Percentiles rank a stretch among this genome's conserved stretches.
phyloP scores from a whole-genome alignment of 306 rosid species.

The Cucurbita argyrosperma region DNA sequence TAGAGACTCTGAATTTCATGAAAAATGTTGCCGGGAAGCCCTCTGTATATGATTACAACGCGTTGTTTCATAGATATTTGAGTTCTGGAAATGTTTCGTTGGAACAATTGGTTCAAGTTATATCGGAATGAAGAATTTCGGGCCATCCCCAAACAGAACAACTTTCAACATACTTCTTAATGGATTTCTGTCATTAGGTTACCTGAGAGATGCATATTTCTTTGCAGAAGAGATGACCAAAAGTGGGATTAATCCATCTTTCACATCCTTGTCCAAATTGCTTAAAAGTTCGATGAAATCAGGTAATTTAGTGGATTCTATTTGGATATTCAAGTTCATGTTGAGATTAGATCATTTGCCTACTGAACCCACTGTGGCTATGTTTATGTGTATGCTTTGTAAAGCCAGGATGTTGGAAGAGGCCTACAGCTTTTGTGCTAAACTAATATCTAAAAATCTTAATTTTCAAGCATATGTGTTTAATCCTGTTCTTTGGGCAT shows the following conservation, averaged over 20 bases:
- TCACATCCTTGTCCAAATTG: constrained; percentile 15
- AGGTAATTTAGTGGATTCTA: constrained; percentile 13
- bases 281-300: constrained; percentile 16
- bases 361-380: constrained; percentile 14
- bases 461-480: constrained; percentile 14
- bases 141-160: constrained; percentile 26
- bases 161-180: constrained; percentile 31
- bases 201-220: constrained; percentile 11
- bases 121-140: constrained; percentile 23
- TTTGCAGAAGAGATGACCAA: constrained; percentile 24
- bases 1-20: constrained; percentile 22
- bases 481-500: constrained; percentile 26
- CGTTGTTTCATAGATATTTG: constrained; percentile 20
- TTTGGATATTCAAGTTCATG: constrained; percentile 19
- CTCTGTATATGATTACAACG: constrained; percentile 27
- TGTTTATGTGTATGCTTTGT: constrained; percentile 20
- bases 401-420: constrained; percentile 19
- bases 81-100: constrained; percentile 14
- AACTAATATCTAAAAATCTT: constrained; percentile 9
- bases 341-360: constrained; percentile 23
- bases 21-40: constrained; percentile 19
- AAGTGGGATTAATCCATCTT: constrained; percentile 25
- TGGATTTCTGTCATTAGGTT: constrained; percentile 20
- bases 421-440: constrained; percentile 8
- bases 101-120: constrained; percentile 19